A percentile compares a stretch with the other conserved stretches of the same genome.
Evolutionary conservation across 371 early-diverging fungal species (phyloP).

Genomic region (Rhizopus microsporus): DNA sequence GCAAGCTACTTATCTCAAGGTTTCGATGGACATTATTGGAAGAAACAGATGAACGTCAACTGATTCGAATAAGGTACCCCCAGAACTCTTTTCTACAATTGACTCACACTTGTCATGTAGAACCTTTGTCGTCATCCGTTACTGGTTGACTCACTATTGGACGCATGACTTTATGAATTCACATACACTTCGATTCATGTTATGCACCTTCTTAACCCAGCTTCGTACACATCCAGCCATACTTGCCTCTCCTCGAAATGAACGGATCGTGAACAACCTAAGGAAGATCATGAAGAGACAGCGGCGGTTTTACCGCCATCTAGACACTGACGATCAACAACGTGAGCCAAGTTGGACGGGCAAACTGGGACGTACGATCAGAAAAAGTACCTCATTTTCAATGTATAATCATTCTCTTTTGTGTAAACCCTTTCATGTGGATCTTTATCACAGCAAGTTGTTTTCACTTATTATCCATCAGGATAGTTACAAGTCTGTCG

Average conservation of each 20-base stretch:
- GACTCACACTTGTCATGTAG: conserved; percentile 20
- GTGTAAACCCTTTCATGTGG: not conserved
- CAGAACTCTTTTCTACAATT: not conserved
- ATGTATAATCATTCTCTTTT: not conserved
- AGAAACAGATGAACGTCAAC: conserved; percentile 37
- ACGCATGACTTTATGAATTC: conserved; percentile 44
- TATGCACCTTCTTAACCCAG: conserved; percentile 47
- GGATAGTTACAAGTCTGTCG: conserved; percentile 34
- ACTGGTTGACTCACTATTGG: conserved; percentile 56
- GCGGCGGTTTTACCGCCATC: conserved; percentile 24
- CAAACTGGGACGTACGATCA: conserved; percentile 35
- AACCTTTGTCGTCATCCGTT: conserved; percentile 54
- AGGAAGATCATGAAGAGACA: conserved; percentile 46
- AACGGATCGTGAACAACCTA: conserved; percentile 43
- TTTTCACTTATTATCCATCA: conserved; percentile 1
- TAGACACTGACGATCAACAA: conserved; percentile 9
- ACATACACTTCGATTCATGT: conserved; percentile 47
- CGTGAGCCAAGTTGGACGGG: conserved; percentile 35
- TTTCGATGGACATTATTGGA: conserved; percentile 53
- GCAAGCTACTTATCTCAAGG: conserved; percentile 48
- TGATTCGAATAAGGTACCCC: conserved; percentile 49
- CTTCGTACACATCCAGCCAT: conserved; percentile 44
- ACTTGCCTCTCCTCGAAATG: conserved; percentile 42
- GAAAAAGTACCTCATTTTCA: conserved; percentile 15
- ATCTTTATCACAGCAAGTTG: not conserved